Evolutionary conservation across 2,329 filamentous ascomycete species (phyloP).

Genomic region (Alternaria conjuncta): DNA sequence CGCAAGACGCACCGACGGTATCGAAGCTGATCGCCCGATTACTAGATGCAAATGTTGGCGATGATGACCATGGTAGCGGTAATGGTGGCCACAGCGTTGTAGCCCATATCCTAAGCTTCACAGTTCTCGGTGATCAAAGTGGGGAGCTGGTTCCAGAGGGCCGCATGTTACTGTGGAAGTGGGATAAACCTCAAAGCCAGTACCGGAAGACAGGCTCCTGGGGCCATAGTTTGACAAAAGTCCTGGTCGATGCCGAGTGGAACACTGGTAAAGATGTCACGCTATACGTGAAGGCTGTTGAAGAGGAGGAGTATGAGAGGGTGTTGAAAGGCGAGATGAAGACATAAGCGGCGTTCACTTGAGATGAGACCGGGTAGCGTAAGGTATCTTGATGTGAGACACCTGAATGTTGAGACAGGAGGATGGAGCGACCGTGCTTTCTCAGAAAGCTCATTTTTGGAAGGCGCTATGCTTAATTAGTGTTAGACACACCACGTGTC

Average conservation of each 20-base stretch:
- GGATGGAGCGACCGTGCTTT: background rate
- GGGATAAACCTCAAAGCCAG: background rate
- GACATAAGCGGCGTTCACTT: background rate
- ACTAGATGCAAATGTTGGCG: background rate
- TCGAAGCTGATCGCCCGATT: background rate
- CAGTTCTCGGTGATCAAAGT: background rate
- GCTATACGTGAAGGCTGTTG: background rate
- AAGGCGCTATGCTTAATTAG: background rate
- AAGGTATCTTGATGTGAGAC: background rate
- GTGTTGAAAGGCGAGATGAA: background rate
- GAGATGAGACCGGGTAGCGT: background rate
- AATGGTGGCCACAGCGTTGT: background rate
- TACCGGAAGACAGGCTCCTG: background rate
- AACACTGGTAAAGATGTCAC: background rate
- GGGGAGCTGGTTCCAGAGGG: background rate
- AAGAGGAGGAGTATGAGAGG: background rate
- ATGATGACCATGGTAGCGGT: background rate
- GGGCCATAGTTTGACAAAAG: background rate
- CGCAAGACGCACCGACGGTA: background rate
- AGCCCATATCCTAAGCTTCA: background rate
- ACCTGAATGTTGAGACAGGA: background rate
- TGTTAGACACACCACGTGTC: background rate
- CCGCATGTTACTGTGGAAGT: background rate
- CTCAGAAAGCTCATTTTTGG: background rate
- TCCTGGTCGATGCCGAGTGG: constrained; percentile 1